Evolutionary conservation across 106 monocot genomes (phyloP).

Genomic region (Dactylorhiza incarnata): DNA sequence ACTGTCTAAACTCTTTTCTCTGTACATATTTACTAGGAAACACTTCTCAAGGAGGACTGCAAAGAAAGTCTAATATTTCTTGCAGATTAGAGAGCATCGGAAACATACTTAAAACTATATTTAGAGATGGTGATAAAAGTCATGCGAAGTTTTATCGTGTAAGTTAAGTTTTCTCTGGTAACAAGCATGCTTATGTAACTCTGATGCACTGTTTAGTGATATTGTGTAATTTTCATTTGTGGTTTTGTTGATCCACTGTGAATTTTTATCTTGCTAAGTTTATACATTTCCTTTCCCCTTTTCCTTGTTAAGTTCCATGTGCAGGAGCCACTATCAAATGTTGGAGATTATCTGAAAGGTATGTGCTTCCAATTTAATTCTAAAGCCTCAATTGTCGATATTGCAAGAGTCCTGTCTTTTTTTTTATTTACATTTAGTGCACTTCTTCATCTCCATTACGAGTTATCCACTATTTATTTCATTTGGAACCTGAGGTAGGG

Average conservation of each 20-base stretch:
- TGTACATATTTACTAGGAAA: conserved; percentile 22
- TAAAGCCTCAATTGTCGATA: not conserved
- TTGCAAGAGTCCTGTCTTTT: not conserved
- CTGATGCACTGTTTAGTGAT: not conserved
- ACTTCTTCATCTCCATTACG: not conserved
- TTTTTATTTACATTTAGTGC: not conserved
- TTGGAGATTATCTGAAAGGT: conserved; percentile 64
- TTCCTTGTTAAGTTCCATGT: conserved; percentile 70
- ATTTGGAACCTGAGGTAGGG: too few species aligned
- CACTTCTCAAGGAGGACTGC: conserved; percentile 16
- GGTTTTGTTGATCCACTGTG: not conserved
- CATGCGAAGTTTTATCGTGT: conserved; percentile 84
- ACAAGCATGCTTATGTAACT: not conserved
- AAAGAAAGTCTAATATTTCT: conserved; percentile 34
- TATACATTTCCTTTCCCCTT: not conserved
- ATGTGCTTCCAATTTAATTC: conserved; percentile 2
- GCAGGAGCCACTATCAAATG: conserved; percentile 55
- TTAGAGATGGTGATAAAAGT: conserved; percentile 66
- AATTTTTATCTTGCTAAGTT: not conserved
- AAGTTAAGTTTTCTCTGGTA: conserved; percentile 15
- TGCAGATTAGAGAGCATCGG: conserved; percentile 73
- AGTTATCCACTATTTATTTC: not conserved
- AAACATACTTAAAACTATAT: conserved; percentile 79
- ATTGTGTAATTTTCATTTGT: conserved; percentile 4
- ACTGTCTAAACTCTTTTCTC: not conserved